phyloP scores from a whole-genome alignment of 2,329 filamentous ascomycete species.

The Ceratocystis cacaofunesta region DNA sequence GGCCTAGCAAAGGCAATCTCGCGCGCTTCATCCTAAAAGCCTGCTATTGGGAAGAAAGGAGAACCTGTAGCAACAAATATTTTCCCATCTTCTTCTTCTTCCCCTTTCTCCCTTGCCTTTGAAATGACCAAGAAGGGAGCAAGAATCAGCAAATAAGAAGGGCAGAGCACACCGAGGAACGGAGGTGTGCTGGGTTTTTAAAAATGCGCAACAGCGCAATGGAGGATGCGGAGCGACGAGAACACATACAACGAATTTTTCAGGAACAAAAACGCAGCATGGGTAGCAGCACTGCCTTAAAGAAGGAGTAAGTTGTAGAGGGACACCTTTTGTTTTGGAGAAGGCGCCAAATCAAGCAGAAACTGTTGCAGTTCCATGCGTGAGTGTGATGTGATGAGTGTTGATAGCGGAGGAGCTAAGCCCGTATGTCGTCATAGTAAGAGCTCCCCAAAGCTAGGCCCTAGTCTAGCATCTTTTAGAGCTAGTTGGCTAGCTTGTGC shows the following conservation, averaged over 20 bases:
- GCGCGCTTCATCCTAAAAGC: background rate
- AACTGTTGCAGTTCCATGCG: background rate
- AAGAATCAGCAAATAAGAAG: background rate
- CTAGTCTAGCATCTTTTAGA: too few species aligned
- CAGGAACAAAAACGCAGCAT: background rate
- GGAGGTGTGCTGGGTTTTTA: background rate
- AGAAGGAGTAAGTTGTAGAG: background rate
- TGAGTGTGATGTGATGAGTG: background rate
- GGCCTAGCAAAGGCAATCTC: background rate
- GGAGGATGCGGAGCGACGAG: background rate
- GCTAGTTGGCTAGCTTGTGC: too few species aligned
- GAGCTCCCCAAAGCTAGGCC: background rate
- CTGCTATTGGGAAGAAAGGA: background rate
- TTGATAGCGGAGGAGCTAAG: background rate
- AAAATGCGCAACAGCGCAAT: conserved; percentile 1
- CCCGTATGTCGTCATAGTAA: background rate
- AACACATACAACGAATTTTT: background rate
- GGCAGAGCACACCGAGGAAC: background rate
- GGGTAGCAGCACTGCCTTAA: background rate
- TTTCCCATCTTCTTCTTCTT: too few species aligned
- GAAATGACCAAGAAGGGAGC: background rate
- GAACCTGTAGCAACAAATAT: background rate
- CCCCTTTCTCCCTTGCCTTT: background rate
- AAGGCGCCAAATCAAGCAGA: background rate
- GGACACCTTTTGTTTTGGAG: background rate